A percentile compares a stretch with the other conserved stretches of the same genome.
These are phyloP conservation scores for Eutrema heterophyllum DNA, from an alignment of 345 rosid species.

Conservation along the genomic window DNA sequence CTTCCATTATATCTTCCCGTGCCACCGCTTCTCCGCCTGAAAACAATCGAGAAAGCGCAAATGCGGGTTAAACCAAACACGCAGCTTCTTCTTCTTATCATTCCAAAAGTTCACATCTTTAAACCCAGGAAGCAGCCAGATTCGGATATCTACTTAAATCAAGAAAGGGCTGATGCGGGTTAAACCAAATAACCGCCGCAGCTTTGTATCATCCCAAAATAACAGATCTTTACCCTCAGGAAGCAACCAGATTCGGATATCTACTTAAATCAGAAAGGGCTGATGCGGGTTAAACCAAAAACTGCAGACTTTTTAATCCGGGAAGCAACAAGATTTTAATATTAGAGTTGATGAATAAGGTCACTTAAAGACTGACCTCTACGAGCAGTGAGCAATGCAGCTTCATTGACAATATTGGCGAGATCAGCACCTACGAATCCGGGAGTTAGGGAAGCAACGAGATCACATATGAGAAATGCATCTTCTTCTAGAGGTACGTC, in stretches of 20 bases:
- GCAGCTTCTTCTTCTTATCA: no score
- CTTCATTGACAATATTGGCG: slow-evolving; percentile 87
- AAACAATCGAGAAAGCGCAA: slow-evolving; percentile 1
- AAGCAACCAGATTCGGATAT: no score
- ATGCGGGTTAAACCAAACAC: not conserved
- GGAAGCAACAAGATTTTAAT: not conserved
- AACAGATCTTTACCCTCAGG: not conserved
- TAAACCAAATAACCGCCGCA: no score
- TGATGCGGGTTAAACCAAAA: not conserved
- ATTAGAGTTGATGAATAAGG: not conserved
- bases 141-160: not conserved
- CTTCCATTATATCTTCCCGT: slow-evolving; percentile 97
- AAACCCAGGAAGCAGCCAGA: no score
- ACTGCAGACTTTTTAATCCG: not conserved
- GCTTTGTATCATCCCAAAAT: no score
- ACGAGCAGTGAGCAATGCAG: slow-evolving; percentile 94
- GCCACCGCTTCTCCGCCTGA: slow-evolving; percentile 66
- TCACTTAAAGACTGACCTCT: slow-evolving; percentile 49
- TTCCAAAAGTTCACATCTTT: not conserved
- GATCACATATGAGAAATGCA: slow-evolving; percentile 52
- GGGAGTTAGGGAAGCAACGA: slow-evolving; percentile 85
- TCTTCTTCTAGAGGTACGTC: slow-evolving; percentile 89
- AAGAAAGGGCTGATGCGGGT: not conserved
- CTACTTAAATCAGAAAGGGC: not conserved
- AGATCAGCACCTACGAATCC: slow-evolving; percentile 98